Evolutionary conservation across 139 green algal species (phyloP).

Genomic region (Chlamydomonas incerta): DNA sequence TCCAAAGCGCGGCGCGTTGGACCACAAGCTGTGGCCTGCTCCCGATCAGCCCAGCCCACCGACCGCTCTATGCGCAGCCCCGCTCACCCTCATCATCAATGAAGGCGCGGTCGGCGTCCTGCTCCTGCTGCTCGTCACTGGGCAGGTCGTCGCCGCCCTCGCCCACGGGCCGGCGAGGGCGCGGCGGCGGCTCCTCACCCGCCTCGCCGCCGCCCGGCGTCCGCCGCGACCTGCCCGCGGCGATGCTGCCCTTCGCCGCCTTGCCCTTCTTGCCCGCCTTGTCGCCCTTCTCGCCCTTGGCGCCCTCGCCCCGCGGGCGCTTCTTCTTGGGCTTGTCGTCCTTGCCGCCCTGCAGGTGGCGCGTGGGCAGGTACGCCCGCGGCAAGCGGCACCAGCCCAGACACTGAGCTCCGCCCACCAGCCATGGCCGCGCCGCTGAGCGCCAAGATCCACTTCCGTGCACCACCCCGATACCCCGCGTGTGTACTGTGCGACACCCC

Average conservation of each 20-base stretch:
- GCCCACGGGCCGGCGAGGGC: not conserved
- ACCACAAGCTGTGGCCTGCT: too few species aligned
- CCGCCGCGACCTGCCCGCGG: not conserved
- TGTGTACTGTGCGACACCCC: too few species aligned
- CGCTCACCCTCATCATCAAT: conserved; percentile 42
- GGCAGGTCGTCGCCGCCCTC: not conserved
- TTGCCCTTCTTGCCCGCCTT: not conserved
- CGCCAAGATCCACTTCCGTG: too few species aligned
- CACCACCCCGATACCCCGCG: too few species aligned
- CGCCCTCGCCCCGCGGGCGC: conserved; percentile 4
- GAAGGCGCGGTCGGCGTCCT: conserved; percentile 15
- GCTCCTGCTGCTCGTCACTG: conserved; percentile 32
- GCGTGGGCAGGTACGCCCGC: not conserved
- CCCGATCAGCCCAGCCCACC: too few species aligned
- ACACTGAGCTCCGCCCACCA: too few species aligned
- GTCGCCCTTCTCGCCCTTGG: conserved; percentile 12
- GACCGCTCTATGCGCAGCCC: too few species aligned
- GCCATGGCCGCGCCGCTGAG: too few species aligned
- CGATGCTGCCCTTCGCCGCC: not conserved
- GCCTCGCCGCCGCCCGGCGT: not conserved
- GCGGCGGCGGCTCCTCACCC: not conserved
- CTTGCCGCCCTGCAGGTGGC: not conserved
- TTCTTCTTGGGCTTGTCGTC: conserved; percentile 44
- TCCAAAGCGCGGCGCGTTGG: too few species aligned
- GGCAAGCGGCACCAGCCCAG: too few species aligned